Percentiles rank a stretch among this genome's conserved stretches.
These are phyloP conservation scores for Penicillium sp. DNA, from an alignment of 2,329 filamentous ascomycete genomes.

Conservation along the genomic window DNA sequence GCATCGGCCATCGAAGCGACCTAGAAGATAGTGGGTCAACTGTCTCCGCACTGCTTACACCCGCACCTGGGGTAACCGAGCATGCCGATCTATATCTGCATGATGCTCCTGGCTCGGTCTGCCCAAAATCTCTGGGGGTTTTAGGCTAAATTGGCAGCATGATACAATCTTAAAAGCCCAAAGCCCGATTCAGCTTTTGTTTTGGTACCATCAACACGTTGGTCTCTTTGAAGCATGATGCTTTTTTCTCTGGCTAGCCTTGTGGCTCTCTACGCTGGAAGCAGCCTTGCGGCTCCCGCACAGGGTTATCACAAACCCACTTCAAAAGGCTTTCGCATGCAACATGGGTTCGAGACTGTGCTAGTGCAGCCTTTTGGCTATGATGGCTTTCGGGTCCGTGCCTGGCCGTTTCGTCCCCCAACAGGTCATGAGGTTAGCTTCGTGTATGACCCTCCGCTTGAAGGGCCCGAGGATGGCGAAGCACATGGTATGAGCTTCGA, in stretches of 20 bases:
- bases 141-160: conserved; percentile 3
- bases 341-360: conserved; percentile 39
- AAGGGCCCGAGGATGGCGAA: conserved; percentile 33
- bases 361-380: conserved; percentile 39
- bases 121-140: not conserved
- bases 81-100: conserved; percentile 2
- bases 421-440: conserved; percentile 37
- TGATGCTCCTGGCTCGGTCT: not conserved
- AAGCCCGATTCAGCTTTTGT: not conserved
- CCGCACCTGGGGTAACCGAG: not conserved
- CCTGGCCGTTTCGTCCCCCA: conserved; percentile 36
- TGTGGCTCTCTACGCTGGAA: not conserved
- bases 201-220: not conserved
- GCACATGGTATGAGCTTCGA: conserved; percentile 32
- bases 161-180: not conserved
- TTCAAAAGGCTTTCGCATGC: conserved; percentile 28
- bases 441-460: conserved; percentile 38
- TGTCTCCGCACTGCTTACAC: not conserved
- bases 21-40: not conserved
- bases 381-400: conserved; percentile 39
- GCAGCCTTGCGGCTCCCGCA: not conserved
- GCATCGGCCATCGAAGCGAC: not conserved
- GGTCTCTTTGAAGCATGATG: not conserved
- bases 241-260: conserved; percentile 1
- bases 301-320: conserved; percentile 17